Evolutionary conservation across 2,329 filamentous ascomycete species (phyloP), one percentile per base, ranked within the genome.

Genomic region (Monosporascus sp.): DNA sequence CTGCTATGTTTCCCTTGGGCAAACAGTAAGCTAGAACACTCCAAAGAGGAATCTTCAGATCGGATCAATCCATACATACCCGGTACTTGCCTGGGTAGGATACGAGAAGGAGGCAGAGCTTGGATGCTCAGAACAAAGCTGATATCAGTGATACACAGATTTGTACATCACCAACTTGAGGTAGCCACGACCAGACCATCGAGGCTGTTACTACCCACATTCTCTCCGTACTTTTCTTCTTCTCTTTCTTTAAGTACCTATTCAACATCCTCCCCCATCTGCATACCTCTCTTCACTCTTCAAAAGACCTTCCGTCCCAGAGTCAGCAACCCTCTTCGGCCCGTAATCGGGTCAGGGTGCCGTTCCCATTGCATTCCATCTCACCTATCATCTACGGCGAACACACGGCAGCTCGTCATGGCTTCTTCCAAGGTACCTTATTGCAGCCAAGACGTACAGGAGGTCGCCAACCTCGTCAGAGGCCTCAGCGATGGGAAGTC

Each of bases 401-500:
- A 27, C 46, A 51, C 5, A 45, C 49, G 51, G 5, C 47, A 54
- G 24, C 51, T 39, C 50, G 56, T 36, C 53, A 67, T 64, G 64
- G 62, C 57, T 50, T 70, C 69, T 37, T 66, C 74, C 52, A 71
- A 72, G 54, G 74, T 79, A 24, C 89, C 89, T 2, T 88, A 84
- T 67, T 72, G 76, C 56, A 69, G 80, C 4, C 93, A 97, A 71
- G 82, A 96, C 66, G 74, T 78, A 9, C 75, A 84, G 47, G 80
- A 88, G 62, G 80, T 94, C 52, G 73, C 81, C 3, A 74, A 79
- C 50, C 80, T 97, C 62, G 70, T 95, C 20, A 74, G 76, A 24
- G 74, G 74, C 24, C 79, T 96, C 18, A 82, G 90, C 46, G 70
- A 71, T 11, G 76, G 74, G 45, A 82, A 84, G 63, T 71, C 74